Conservation (phyloP, 2,329 filamentous ascomycete species). For the Beauveria caledonica region DNA sequence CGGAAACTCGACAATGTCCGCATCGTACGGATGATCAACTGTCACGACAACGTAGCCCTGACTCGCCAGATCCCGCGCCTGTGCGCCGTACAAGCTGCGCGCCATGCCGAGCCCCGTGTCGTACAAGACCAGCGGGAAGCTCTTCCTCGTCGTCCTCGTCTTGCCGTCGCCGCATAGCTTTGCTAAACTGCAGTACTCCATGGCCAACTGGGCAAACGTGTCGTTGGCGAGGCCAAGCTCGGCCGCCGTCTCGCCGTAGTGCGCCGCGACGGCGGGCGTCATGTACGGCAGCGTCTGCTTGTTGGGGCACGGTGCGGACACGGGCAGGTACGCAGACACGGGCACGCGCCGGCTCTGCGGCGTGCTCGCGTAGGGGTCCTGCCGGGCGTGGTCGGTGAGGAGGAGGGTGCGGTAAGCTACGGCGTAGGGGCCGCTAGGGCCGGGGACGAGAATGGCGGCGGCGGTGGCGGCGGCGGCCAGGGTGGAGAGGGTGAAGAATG, state of each 20-base stretch:
- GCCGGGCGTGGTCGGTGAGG: slow-evolving; percentile 23
- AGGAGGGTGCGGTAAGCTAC: slow-evolving; percentile 19
- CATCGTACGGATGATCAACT: slow-evolving; percentile 39
- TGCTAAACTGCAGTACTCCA: slow-evolving; percentile 20
- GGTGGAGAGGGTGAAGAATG: slow-evolving; percentile 13
- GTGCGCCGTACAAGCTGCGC: slow-evolving; percentile 30
- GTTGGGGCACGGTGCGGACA: slow-evolving; percentile 14
- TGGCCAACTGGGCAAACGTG: slow-evolving; percentile 20
- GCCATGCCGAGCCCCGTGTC: slow-evolving; percentile 33
- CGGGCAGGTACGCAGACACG: background rate
- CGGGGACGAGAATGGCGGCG: slow-evolving; percentile 20
- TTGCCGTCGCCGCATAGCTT: background rate
- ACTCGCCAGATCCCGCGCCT: slow-evolving; percentile 34
- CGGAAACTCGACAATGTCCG: slow-evolving; percentile 32
- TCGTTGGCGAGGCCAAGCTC: slow-evolving; percentile 23
- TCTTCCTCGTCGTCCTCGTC: slow-evolving; percentile 1
- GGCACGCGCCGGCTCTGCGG: slow-evolving; percentile 20
- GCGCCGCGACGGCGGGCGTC: slow-evolving; percentile 23
- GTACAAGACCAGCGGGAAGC: slow-evolving; percentile 28
- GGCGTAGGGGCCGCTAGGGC: slow-evolving; percentile 22
- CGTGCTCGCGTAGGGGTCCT: slow-evolving; percentile 23
- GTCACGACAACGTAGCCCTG: slow-evolving; percentile 35
- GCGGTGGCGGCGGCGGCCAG: slow-evolving; percentile 13
- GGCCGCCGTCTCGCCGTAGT: slow-evolving; percentile 20
- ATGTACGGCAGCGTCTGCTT: slow-evolving; percentile 22